These are phyloP conservation scores for Olyra latifolia DNA, from an alignment of 176 grass and related monocot genomes.

Conservation along the genomic window DNA sequence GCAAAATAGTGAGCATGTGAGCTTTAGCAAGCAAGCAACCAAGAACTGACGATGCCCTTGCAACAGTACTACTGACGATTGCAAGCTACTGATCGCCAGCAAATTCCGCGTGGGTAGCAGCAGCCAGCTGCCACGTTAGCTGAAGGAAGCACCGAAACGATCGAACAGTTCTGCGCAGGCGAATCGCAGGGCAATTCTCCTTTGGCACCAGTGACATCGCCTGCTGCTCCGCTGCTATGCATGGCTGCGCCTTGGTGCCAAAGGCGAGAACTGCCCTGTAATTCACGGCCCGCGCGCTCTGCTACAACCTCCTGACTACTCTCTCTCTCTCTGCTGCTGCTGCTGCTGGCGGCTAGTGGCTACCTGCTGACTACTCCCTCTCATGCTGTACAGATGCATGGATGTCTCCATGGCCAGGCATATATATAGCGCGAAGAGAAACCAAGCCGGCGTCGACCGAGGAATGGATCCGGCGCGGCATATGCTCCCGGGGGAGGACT, in stretches of 20 bases:
- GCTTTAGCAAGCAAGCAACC: not conserved
- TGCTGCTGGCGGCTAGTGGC: too few relatives aligned
- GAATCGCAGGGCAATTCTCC: slow-evolving; percentile 77
- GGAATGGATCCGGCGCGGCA: slow-evolving; percentile 44
- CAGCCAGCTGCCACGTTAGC: not conserved
- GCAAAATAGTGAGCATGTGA: too few relatives aligned
- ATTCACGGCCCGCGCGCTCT: slow-evolving; percentile 37
- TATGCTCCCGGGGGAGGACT: slow-evolving; percentile 41
- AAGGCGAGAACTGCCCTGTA: slow-evolving; percentile 49
- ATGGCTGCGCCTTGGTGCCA: slow-evolving; percentile 35
- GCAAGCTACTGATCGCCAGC: not conserved
- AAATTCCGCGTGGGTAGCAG: not conserved
- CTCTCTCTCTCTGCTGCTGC: not conserved
- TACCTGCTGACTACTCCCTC: not conserved
- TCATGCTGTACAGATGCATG: not conserved
- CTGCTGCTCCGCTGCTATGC: not conserved
- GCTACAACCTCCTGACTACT: too few relatives aligned
- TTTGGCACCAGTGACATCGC: slow-evolving; percentile 55
- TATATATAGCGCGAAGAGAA: slow-evolving; percentile 24
- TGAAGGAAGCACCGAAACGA: not conserved
- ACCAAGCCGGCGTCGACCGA: too few relatives aligned
- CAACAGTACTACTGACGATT: not conserved
- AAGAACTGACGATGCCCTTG: not conserved
- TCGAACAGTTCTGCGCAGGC: not conserved
- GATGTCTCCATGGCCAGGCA: not conserved